Evolutionary conservation across 2,329 filamentous ascomycete genomes (phyloP).

Genomic region (Trichoderma gracile): DNA sequence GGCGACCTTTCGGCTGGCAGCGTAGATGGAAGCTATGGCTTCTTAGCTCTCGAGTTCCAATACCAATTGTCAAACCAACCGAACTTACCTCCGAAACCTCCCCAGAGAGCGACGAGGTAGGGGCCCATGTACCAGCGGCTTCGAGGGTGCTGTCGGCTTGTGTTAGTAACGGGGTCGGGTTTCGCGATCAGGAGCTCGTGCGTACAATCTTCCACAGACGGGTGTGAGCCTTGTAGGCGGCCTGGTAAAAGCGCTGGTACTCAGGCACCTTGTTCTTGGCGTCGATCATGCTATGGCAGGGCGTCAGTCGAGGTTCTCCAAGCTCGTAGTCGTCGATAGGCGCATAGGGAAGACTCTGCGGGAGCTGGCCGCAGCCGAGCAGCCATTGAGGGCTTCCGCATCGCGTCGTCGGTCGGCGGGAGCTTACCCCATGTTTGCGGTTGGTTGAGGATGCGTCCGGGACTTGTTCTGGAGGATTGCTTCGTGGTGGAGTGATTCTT

Average conservation of each 20-base stretch:
- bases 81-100: constrained; percentile 62
- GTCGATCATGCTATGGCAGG: constrained; percentile 57
- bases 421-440: constrained; percentile 47
- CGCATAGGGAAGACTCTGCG: background rate
- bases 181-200: constrained; percentile 27
- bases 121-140: constrained; percentile 66
- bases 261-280: constrained; percentile 75
- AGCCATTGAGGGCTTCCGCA: constrained; percentile 12
- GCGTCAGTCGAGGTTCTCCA: constrained; percentile 16
- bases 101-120: constrained; percentile 67
- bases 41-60: constrained; percentile 29
- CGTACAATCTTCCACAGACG: constrained; percentile 79
- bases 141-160: constrained; percentile 56
- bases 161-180: constrained; percentile 20
- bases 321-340: background rate
- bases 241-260: constrained; percentile 74
- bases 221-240: constrained; percentile 66
- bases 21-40: constrained; percentile 61
- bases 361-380: background rate
- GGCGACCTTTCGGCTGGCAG: constrained; percentile 69
- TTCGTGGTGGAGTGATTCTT: constrained; percentile 32
- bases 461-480: constrained; percentile 30
- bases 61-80: constrained; percentile 4
- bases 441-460: constrained; percentile 32
- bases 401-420: background rate